Base-by-base conservation (phyloP, 345 rosid genomes). In the Ceriops decandra region DNA sequence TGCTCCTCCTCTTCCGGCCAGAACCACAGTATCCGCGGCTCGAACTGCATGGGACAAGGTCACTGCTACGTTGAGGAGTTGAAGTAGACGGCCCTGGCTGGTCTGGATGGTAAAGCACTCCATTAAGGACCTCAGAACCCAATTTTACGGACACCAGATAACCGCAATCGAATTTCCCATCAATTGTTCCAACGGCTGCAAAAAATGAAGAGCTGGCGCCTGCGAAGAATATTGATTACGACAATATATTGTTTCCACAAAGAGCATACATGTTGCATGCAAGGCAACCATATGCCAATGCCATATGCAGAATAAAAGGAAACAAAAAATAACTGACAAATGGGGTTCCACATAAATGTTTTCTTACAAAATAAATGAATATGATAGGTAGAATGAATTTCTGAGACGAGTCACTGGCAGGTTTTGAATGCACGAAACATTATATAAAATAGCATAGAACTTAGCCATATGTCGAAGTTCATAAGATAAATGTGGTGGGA, bases 121-220 rank as follows among this genome's bases (percentile, higher is more conserved):
- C 98, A 20, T 74, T 87, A 6, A 93, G 88, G 63, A 83, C 79
- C 85, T 93, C 88, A 0, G 97, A 84, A 64, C 97, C 97, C 76
- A 93, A 21, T 63, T 76, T 77, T 27, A 90, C 91, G 24, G 88
- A 83, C 26, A 93, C 90, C 68, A 93, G 62, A 76, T 93, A 93
- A 3, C 98, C 98, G 61, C 88, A 87, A 17, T 93, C 98, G 38
- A 93, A 90, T 73, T 93, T 93, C 46, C 92, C 98, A 58, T 93
- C 95, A 6, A 93, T 89, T 3, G 85, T 86, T 54, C 98, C 98
- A 0, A 76, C 7, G 13, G 87, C 93, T 38, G 86, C 68, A 58
- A 82, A 80, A 68, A 85, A 68, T 65, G 78, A 62, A 10, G 66
- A 68, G 56, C 84, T 82, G 80, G 65, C 13, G 5, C 17, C 49